Base-by-base conservation (phyloP, 2,329 filamentous ascomycete species). In the Macroventuria anomochaeta region DNA sequence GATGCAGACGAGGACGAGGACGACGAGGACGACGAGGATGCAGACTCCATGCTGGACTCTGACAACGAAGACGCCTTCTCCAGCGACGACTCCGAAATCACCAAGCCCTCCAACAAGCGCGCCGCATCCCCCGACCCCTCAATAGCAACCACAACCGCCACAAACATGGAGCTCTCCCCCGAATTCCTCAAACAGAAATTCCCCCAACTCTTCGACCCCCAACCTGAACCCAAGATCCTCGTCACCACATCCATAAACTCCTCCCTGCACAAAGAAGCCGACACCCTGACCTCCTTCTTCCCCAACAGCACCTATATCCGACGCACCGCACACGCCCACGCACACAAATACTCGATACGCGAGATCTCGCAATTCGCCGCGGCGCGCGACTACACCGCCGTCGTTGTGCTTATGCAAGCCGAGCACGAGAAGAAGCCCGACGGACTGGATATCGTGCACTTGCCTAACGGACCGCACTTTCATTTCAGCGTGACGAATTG, bases 401-500 rank as follows among this genome's bases (percentile, higher is more conserved):
- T 99, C 2, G 79, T 97, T 2, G 85, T 99, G 13, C 79, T 97
- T 13, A 91, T 92, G 69, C 93, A 99, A 76, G 92, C 97, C 71
- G 55, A 70, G 53, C 69, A 72, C 55, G 84, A 86, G 63, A 99
- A 99, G 78, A 86, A 84, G 67, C 89, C 92, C 0, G 87, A 87
- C 12, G 92, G 91, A 0, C 76, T 97, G 21, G 92, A 92, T 25
- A 84, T 97, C 13, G 86, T 96, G 3, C 89, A 96, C 70, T 80
- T 97, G 1, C 92, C 95, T 0, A 72, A 82, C 0, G 93, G 95
- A 0, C 93, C 95, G 1, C 96, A 93, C 39, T 95, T 97, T 73
- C 93, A 96, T 72, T 97, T 97, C 78, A 87, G 83, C 51, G 89
- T 97, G 59, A 88, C 88, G 59, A 96, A 95, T 70, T 99, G 92